A percentile compares a stretch with the other conserved stretches of the same genome.
phyloP scores from a whole-genome alignment of 192 early-diverging fungal species.

The Spizellomyces punctatus region DNA sequence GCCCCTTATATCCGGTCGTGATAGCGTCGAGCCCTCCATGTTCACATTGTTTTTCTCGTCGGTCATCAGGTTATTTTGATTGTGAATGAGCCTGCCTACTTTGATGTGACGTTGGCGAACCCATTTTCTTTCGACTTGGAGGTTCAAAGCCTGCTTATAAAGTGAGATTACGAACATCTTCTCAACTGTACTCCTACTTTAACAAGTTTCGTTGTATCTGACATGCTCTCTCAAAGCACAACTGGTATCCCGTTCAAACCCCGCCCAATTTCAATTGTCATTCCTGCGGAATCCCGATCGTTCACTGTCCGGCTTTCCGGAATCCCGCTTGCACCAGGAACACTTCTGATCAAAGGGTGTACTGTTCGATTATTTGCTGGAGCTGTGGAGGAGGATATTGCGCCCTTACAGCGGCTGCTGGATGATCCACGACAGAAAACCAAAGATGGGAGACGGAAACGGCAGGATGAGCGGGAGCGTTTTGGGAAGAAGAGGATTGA shows the following conservation, averaged over 20 bases:
- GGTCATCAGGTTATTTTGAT: slow-evolving; percentile 46
- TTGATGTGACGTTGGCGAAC: slow-evolving; percentile 74
- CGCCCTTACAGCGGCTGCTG: slow-evolving; percentile 52
- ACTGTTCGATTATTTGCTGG: slow-evolving; percentile 69
- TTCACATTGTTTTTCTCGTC: too few relatives aligned
- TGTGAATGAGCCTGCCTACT: slow-evolving; percentile 66
- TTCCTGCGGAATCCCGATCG: slow-evolving; percentile 64
- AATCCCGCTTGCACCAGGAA: slow-evolving; percentile 60
- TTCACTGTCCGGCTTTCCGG: slow-evolving; percentile 69
- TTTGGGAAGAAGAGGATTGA: slow-evolving; percentile 38
- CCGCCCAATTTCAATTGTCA: slow-evolving; percentile 50
- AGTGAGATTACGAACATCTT: slow-evolving; percentile 31
- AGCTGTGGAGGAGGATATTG: slow-evolving; percentile 62
- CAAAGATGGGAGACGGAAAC: slow-evolving; percentile 42
- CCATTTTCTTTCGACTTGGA: slow-evolving; percentile 82
- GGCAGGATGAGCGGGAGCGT: slow-evolving; percentile 49
- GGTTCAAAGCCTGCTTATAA: slow-evolving; percentile 64
- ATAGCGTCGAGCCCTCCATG: too few relatives aligned
- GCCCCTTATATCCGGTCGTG: background rate
- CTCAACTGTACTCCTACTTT: background rate
- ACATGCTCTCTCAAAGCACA: slow-evolving; percentile 45
- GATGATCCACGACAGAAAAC: slow-evolving; percentile 60
- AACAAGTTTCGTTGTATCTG: background rate
- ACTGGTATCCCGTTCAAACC: slow-evolving; percentile 64
- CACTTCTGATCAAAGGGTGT: slow-evolving; percentile 66